Conservation (phyloP, 306 rosid species). For the Quercus robur region DNA sequence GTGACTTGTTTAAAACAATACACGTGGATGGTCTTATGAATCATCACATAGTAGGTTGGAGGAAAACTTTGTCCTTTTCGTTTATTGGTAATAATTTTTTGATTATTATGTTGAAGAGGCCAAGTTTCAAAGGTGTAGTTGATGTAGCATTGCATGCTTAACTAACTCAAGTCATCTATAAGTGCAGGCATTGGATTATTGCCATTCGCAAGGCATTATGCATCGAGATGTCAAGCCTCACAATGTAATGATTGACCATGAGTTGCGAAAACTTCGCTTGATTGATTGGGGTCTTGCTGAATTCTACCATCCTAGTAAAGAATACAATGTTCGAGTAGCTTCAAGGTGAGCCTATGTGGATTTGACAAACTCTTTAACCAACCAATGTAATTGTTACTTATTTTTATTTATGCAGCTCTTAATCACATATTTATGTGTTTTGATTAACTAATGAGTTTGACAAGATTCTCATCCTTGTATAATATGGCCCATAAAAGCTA, state of each 20-base stretch:
- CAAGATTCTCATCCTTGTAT: not conserved
- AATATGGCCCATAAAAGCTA: not conserved
- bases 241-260: conserved; percentile 90
- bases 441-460: not conserved
- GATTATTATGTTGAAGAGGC: not conserved
- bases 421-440: not conserved
- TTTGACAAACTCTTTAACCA: not conserved
- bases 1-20: too few species aligned
- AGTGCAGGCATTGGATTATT: conserved; percentile 78
- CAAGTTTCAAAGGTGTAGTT: not conserved
- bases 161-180: conserved; percentile 15
- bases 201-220: conserved; percentile 94
- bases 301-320: conserved; percentile 88
- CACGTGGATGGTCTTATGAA: too few species aligned
- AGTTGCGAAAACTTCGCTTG: conserved; percentile 80
- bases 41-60: too few species aligned
- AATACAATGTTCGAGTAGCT: conserved; percentile 86
- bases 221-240: conserved; percentile 93
- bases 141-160: conserved; percentile 18
- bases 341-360: conserved; percentile 52
- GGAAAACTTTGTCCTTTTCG: not conserved
- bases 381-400: not conserved
- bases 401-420: not conserved
- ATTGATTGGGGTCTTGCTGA: conserved; percentile 97
- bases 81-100: not conserved